phyloP scores from a whole-genome alignment of 768 basidiomycete genomes.

The Boletus rubescentipes region DNA sequence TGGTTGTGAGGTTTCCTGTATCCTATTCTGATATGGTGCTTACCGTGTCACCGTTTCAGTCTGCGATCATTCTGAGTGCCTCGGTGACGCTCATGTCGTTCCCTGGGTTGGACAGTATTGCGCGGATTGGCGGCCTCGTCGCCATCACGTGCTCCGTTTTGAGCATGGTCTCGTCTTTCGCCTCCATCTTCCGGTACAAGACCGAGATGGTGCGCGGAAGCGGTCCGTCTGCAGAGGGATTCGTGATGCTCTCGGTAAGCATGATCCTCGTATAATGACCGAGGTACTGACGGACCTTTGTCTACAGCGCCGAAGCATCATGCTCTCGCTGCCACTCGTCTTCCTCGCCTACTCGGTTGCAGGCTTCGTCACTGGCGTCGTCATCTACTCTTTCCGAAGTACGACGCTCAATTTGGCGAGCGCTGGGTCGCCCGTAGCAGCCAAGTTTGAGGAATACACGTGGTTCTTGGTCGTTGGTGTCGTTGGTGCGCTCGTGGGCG shows the following conservation, averaged over 20 bases:
- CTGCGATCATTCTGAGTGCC: conserved; percentile 76
- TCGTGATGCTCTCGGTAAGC: conserved; percentile 53
- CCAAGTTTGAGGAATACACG: conserved; percentile 57
- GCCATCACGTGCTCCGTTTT: conserved; percentile 67
- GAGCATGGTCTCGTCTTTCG: conserved; percentile 66
- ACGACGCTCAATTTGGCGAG: conserved; percentile 39
- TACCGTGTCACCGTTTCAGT: conserved; percentile 41
- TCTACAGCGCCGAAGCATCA: conserved; percentile 47
- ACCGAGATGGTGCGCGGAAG: conserved; percentile 56
- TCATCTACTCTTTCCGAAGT: conserved; percentile 64
- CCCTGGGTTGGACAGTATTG: conserved; percentile 65
- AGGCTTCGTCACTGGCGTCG: conserved; percentile 64
- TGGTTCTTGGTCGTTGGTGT: conserved; percentile 63
- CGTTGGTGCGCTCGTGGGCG: conserved; percentile 61
- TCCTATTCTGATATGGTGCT: not conserved
- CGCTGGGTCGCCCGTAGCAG: conserved; percentile 30
- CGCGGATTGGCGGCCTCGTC: conserved; percentile 64
- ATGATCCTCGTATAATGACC: not conserved
- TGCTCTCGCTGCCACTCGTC: conserved; percentile 72
- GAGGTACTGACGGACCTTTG: not conserved
- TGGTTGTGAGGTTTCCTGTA: conserved; percentile 49
- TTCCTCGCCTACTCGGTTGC: conserved; percentile 71
- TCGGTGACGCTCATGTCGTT: conserved; percentile 81
- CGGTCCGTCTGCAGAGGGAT: conserved; percentile 48
- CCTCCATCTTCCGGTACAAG: conserved; percentile 71